Evolutionary conservation across 139 green algal species (phyloP), one percentile per base, ranked within the genome.

Genomic region (Helicosporidium sp.): DNA sequence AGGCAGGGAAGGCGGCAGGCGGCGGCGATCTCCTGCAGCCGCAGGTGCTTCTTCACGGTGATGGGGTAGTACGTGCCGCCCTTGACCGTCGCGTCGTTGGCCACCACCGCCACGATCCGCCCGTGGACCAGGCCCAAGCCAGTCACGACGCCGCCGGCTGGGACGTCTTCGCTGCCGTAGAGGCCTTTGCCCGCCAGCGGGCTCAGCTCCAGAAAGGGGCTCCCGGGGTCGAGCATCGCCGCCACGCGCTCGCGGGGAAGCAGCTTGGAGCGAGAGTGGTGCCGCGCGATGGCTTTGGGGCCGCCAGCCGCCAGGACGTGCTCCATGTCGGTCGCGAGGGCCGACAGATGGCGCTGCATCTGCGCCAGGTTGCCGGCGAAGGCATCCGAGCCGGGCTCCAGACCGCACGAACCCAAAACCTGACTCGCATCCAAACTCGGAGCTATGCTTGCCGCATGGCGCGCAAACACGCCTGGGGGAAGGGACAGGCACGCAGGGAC

Each of bases 41-140:
- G 16, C 4, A 46, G 41, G 12, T 55, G 49, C 18, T 55, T 49
- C 62, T 87, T 84, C 26, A 91, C 82, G 0, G 85, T 95, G 59
- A 95, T 80, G 4, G 85, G 85, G 62, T 89, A 94, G 71, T 95
- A 95, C 1, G 80, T 94, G 29, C 84, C 83, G 23, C 68, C 72
- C 60, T 81, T 79, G 26, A 51, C 52, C 8, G 85, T 94, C 6
- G 85, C 76, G 46, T 95, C 85, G 54, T 95, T 95, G 34, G 85
- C 84, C 18, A 82, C 80, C 1, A 95, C 27, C 18, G 78, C 78
- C 27, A 81, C 75, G 34, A 86, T 51, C 36, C 65, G 52, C 15
- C 85, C 85, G 6, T 76, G 54, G 24, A 94, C 78, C 2, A 52
- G 41, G 7, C 85, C 85, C 5, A 95, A 69, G 26, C 85, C 85